Evolutionary conservation across 495 filamentous ascomycete genomes (phyloP).

Genomic region (Penicillium verhagenii): DNA sequence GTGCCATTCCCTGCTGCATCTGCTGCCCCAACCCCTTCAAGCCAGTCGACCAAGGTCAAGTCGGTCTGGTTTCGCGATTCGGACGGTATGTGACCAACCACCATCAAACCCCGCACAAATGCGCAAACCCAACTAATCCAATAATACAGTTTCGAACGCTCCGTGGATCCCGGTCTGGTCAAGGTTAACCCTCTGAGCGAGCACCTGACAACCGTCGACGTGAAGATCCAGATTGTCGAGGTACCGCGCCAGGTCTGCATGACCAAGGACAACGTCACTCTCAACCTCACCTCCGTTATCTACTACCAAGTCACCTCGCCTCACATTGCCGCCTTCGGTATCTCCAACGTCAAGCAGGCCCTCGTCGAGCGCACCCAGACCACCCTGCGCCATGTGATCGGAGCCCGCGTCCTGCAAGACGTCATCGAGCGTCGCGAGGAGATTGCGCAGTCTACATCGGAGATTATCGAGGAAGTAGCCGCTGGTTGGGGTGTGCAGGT

Average conservation of each 20-base stretch:
- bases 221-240: slow-evolving; percentile 99
- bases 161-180: slow-evolving; percentile 95
- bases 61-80: slow-evolving; percentile 93
- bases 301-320: slow-evolving; percentile 97
- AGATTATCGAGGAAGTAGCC: slow-evolving; percentile 97
- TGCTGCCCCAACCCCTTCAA: slow-evolving; percentile 96
- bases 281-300: slow-evolving; percentile 93
- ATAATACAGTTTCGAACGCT: slow-evolving; percentile 75
- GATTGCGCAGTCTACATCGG: slow-evolving; percentile 87
- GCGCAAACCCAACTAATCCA: background rate
- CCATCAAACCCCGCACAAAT: background rate
- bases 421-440: slow-evolving; percentile 99
- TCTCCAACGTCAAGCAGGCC: slow-evolving; percentile 88
- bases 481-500: slow-evolving; percentile 93
- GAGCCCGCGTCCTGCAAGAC: slow-evolving; percentile 93
- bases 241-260: slow-evolving; percentile 97
- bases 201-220: slow-evolving; percentile 85
- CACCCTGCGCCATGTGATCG: slow-evolving; percentile 94
- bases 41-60: slow-evolving; percentile 86
- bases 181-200: slow-evolving; percentile 98
- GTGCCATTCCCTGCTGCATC: slow-evolving; percentile 91
- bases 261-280: slow-evolving; percentile 98
- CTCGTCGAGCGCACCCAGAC: slow-evolving; percentile 98
- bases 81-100: slow-evolving; percentile 64
- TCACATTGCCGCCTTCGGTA: slow-evolving; percentile 97